Conservation (phyloP, 441 rosid genomes). For the Melastoma candidum region DNA sequence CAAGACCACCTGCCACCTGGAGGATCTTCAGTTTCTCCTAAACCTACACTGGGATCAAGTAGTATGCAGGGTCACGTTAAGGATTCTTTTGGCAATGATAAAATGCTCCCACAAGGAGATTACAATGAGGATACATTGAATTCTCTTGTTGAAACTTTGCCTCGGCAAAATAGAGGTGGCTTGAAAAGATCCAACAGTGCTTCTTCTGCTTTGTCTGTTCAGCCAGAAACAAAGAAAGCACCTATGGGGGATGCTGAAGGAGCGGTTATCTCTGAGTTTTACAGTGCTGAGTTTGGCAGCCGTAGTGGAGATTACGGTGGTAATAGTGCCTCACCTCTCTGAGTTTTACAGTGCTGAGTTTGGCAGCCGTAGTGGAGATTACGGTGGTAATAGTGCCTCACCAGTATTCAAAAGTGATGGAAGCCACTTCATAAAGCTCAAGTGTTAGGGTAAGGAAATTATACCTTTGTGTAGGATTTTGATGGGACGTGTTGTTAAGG, state of each 20-base stretch:
- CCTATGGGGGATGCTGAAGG: slow-evolving; percentile 44
- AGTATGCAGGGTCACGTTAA: slow-evolving; percentile 22
- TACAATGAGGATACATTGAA: slow-evolving; percentile 20
- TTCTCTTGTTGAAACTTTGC: slow-evolving; percentile 16
- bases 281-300: slow-evolving; percentile 43
- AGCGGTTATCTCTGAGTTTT: slow-evolving; percentile 64
- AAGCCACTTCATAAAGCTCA: slow-evolving; percentile 44
- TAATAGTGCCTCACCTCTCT: slow-evolving; percentile 37
- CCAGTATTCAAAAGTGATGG: slow-evolving; percentile 35
- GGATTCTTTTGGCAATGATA: slow-evolving; percentile 8
- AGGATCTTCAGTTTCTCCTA: slow-evolving; percentile 20
- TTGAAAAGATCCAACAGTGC: slow-evolving; percentile 87
- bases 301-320: slow-evolving; percentile 23
- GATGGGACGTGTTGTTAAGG: slow-evolving; percentile 2
- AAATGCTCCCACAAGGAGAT: slow-evolving; percentile 23
- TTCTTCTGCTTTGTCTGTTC: slow-evolving; percentile 46
- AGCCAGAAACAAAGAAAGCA: slow-evolving; percentile 39
- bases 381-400: slow-evolving; percentile 24
- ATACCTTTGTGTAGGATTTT: slow-evolving; percentile 4
- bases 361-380: slow-evolving; percentile 30
- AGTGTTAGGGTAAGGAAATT: slow-evolving; percentile 67
- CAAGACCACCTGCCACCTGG: slow-evolving; percentile 34
- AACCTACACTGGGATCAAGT: slow-evolving; percentile 29
- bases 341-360: slow-evolving; percentile 66
- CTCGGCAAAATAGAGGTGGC: slow-evolving; percentile 41